Evolutionary conservation across 768 basidiomycete species (phyloP).

Genomic region (Termitomyces eurrhizus): DNA sequence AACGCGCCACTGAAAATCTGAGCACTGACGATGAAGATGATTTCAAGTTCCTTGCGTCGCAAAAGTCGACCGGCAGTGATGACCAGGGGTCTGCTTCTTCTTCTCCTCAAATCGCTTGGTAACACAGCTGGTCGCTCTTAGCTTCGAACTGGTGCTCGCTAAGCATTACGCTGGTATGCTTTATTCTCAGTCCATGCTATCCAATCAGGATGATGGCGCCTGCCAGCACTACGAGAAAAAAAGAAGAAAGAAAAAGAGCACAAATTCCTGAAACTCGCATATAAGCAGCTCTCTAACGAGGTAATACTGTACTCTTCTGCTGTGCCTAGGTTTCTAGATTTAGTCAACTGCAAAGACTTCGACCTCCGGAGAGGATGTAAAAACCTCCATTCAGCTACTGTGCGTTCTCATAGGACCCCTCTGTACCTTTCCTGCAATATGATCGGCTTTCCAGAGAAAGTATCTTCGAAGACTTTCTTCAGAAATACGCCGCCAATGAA

Average conservation of each 20-base stretch:
- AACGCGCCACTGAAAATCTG: background rate
- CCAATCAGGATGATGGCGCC: background rate
- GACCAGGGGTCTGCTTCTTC: slow-evolving; percentile 13
- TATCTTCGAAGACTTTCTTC: slow-evolving; percentile 17
- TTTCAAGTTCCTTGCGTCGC: slow-evolving; percentile 14
- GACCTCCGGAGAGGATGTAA: slow-evolving; percentile 14
- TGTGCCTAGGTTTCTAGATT: background rate
- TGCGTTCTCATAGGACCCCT: slow-evolving; percentile 1
- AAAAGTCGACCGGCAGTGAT: slow-evolving; percentile 19
- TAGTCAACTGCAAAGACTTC: slow-evolving; percentile 6
- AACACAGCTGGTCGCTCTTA: background rate
- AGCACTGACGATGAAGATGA: slow-evolving; percentile 12
- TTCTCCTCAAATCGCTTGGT: background rate
- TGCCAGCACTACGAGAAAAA: slow-evolving; percentile 15
- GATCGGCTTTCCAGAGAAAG: slow-evolving; percentile 14
- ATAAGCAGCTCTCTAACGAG: slow-evolving; percentile 19
- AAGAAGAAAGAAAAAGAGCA: slow-evolving; percentile 19
- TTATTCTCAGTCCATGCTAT: background rate
- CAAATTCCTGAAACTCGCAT: slow-evolving; percentile 16
- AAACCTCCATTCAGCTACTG: slow-evolving; percentile 12
- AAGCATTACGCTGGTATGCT: slow-evolving; percentile 16
- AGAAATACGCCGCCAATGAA: slow-evolving; percentile 22
- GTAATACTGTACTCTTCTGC: slow-evolving; percentile 1
- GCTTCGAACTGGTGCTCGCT: slow-evolving; percentile 16
- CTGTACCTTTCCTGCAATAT: background rate